Evolutionary conservation across 371 early-diverging fungal species (phyloP), one percentile per base, ranked within the genome.

Genomic region (Syncephalastrum contaminatum): DNA sequence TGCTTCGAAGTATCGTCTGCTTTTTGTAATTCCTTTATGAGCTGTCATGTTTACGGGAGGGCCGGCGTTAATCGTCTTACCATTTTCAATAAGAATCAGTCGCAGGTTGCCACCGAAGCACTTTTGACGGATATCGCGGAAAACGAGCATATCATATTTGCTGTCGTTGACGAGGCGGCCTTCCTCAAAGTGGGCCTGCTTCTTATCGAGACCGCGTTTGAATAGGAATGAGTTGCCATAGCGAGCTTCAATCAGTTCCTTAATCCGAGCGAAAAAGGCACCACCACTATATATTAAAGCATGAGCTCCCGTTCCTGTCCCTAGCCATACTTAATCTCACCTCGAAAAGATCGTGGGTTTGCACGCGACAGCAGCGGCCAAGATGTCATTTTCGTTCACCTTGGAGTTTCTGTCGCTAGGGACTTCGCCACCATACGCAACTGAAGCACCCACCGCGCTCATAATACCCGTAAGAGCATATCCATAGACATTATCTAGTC

Each of bases 81-180:
- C 63, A 60, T 81, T 82, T 22, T 77, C 79, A n/a, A 81, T 57
- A 22, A 66, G 72, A 30, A 85, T 53, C 50, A 88, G 57, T 24
- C 84, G 72, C 39, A 98, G 75, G 36, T 86, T 68, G 19, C 97
- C 97, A 46, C 99, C 99, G 58, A 99, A 88, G 21, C 88, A 67
- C 40, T 77, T 83, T 54, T 69, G 70, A 21, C 69, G 69, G 48
- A 75, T 73, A 48, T 71, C 70, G 43, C 80, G 67, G 54, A 75
- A 79, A 8, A 75, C 76, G 24, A 79, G 54, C 75, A 72, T 73
- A 39, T 79, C 80, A 24, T 75, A 79, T 45, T 65, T 75, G 54
- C 72, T 73, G 36, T 79, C 76, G 40, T 56, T 63, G 2, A 79
- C 69, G 25, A 75, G 48, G 7, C 76, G 71, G 45, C 80, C 68